Conservation (phyloP, 257 asterid species). For the Nemophila menziesii region DNA sequence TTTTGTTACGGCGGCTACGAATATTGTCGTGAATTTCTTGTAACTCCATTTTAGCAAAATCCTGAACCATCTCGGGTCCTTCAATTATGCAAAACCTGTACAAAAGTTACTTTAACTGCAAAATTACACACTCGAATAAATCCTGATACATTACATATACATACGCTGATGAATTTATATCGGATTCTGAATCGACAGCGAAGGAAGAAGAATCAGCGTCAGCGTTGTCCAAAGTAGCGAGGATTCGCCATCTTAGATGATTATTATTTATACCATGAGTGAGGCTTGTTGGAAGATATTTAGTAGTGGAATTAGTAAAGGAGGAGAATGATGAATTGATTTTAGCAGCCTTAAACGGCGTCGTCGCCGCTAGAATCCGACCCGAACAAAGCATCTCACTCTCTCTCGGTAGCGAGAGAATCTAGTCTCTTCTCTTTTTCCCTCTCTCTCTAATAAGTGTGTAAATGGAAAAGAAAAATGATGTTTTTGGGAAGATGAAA, state of each 20-base stretch:
- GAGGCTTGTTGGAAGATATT: constrained; percentile 19
- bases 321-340: constrained; percentile 2
- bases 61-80: constrained; percentile 91
- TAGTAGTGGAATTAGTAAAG: constrained; percentile 14
- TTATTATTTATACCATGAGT: no score
- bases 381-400: constrained; percentile 56
- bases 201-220: constrained; percentile 45
- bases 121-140: background rate
- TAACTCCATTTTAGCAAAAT: constrained; percentile 75
- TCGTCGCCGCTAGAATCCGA: constrained; percentile 43
- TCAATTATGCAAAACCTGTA: constrained; percentile 89
- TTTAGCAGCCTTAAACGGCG: constrained; percentile 22
- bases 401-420: constrained; percentile 1
- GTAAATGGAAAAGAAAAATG: background rate
- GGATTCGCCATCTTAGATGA: constrained; percentile 36
- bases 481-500: background rate
- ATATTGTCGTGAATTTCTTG: constrained; percentile 88
- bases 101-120: constrained; percentile 1
- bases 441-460: background rate
- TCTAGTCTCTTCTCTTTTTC: background rate
- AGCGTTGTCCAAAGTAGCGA: constrained; percentile 36
- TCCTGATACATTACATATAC: background rate
- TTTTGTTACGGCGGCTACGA: constrained; percentile 79
- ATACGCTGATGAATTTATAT: constrained; percentile 36
- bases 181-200: constrained; percentile 36